Evolutionary conservation across 2,329 filamentous ascomycete species (phyloP).

Genomic region (Hirsutella rhossiliensis): DNA sequence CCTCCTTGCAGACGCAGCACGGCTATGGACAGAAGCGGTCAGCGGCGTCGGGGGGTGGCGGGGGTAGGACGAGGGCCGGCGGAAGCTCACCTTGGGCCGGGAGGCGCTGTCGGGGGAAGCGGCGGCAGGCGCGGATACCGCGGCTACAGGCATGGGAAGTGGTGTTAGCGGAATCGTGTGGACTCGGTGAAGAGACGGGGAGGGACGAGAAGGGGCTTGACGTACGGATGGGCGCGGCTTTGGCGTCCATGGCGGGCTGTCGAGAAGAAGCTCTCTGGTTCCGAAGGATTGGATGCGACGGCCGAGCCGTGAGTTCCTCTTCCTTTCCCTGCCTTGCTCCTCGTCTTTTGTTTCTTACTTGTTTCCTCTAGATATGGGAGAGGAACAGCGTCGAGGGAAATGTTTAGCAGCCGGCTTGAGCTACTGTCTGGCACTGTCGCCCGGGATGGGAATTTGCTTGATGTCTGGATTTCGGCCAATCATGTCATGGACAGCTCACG

Average conservation of each 20-base stretch:
- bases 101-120: constrained; percentile 1
- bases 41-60: constrained; percentile 1
- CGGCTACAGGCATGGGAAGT: not conserved
- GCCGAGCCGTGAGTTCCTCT: too few relatives aligned
- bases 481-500: constrained; percentile 10
- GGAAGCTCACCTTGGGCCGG: constrained; percentile 34
- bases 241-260: constrained; percentile 20
- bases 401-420: too few relatives aligned
- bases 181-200: not conserved
- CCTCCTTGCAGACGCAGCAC: constrained; percentile 94
- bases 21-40: constrained; percentile 42
- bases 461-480: not conserved
- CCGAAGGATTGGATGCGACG: too few relatives aligned
- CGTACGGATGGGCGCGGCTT: constrained; percentile 14
- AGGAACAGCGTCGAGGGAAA: too few relatives aligned
- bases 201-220: not conserved
- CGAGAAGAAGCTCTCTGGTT: not conserved
- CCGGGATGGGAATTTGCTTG: too few relatives aligned
- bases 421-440: too few relatives aligned
- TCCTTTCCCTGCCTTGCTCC: too few relatives aligned
- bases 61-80: not conserved
- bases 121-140: too few relatives aligned
- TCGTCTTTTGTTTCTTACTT: too few relatives aligned
- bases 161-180: not conserved
- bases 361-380: too few relatives aligned